Percentiles rank a stretch among this genome's conserved stretches.
Evolutionary conservation across 2,329 filamentous ascomycete species (phyloP).

Genomic region (Sporothrix pseudoabietina): DNA sequence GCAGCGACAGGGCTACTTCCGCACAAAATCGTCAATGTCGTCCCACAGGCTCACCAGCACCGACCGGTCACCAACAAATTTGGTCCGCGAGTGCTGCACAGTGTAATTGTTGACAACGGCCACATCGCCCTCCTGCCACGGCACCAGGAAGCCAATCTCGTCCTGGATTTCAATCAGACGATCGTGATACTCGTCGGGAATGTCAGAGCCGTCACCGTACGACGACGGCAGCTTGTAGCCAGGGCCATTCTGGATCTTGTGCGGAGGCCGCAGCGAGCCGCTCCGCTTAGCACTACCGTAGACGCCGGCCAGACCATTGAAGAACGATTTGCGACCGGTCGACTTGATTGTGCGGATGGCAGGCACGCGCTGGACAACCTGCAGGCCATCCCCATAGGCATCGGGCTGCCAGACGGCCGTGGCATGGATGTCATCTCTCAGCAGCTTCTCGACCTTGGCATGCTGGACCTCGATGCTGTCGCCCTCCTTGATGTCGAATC

Average conservation of each 20-base stretch:
- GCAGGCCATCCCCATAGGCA: conserved; percentile 20
- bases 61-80: conserved; percentile 17
- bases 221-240: conserved; percentile 34
- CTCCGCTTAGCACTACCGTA: conserved; percentile 24
- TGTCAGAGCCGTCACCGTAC: conserved; percentile 37
- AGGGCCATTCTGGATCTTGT: conserved; percentile 27
- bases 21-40: conserved; percentile 22
- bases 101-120: conserved; percentile 35
- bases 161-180: conserved; percentile 38
- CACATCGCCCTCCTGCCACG: conserved; percentile 30
- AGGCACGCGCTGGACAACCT: conserved; percentile 30
- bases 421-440: conserved; percentile 16
- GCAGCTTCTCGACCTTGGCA: conserved; percentile 29
- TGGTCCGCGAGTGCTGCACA: conserved; percentile 35
- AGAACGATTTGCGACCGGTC: conserved; percentile 20
- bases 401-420: conserved; percentile 31
- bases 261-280: conserved; percentile 21
- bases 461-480: conserved; percentile 28
- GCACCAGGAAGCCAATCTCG: conserved; percentile 35
- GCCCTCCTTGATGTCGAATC: conserved; percentile 27
- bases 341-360: conserved; percentile 28
- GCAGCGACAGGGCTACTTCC: not conserved
- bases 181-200: conserved; percentile 37
- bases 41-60: conserved; percentile 22
- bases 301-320: conserved; percentile 31